A percentile compares a stretch with the other conserved stretches of the same genome.
Evolutionary conservation across 2,329 filamentous ascomycete species (phyloP).

Genomic region (Aspergillus sp.): DNA sequence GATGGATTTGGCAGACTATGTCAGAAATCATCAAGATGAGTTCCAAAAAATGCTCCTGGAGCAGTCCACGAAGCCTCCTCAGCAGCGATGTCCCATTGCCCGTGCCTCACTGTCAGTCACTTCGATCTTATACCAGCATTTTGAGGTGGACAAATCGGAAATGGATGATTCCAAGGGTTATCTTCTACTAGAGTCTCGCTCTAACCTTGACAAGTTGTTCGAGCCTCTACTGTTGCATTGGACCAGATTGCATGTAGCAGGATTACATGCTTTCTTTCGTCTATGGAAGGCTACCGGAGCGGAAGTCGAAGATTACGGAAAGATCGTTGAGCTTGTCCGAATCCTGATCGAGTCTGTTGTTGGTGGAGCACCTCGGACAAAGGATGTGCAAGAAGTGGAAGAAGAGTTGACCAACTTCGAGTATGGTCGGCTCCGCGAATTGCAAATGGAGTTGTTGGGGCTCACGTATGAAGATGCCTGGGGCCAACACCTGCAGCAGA

Average conservation of each 20-base stretch:
- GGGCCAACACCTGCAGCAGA: slow-evolving; percentile 84
- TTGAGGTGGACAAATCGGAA: slow-evolving; percentile 85
- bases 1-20: slow-evolving; percentile 96
- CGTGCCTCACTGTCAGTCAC: slow-evolving; percentile 85
- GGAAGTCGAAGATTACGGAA: slow-evolving; percentile 83
- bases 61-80: slow-evolving; percentile 71
- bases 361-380: slow-evolving; percentile 76
- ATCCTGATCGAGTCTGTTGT: slow-evolving; percentile 90
- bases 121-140: slow-evolving; percentile 88
- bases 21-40: slow-evolving; percentile 84
- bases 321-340: slow-evolving; percentile 85
- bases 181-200: slow-evolving; percentile 70
- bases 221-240: slow-evolving; percentile 87
- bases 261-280: slow-evolving; percentile 82
- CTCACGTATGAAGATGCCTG: slow-evolving; percentile 92
- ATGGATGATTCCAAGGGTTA: slow-evolving; percentile 76
- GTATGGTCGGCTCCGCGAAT: slow-evolving; percentile 71
- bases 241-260: slow-evolving; percentile 84
- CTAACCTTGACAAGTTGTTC: slow-evolving; percentile 84
- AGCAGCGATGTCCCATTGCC: slow-evolving; percentile 82
- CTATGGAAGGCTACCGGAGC: slow-evolving; percentile 91
- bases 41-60: slow-evolving; percentile 92
- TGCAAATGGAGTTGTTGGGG: slow-evolving; percentile 93
- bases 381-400: slow-evolving; percentile 83
- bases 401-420: slow-evolving; percentile 86